Base-by-base conservation (phyloP, 2,329 filamentous ascomycete genomes). In the Ceratocystis variospora region DNA sequence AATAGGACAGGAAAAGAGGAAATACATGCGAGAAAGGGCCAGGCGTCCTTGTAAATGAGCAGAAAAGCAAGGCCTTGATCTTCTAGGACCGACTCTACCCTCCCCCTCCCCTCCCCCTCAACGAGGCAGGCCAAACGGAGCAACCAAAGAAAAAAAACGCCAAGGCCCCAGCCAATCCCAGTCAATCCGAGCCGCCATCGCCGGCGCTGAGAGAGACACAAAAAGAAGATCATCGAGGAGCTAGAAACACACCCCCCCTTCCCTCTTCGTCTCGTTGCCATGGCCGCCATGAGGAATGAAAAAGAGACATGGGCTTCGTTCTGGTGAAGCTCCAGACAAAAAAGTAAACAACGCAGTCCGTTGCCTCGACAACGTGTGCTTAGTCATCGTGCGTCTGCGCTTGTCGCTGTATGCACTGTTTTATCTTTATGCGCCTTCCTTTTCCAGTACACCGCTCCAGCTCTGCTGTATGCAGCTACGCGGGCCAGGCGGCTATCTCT, bases 161-260 rank as follows among this genome's bases (percentile, higher is more conserved):
- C 55, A 33, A 59, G 22, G 4, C 55, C 59, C 61, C 37, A 44
- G 15, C 61, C 37, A 44, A 44, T n/a, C 22, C 37, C 59, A 41
- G 46, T 46, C 37, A 41, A 15, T 41, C 37, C 37, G 61, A 62
- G 61, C 59, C 59, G 59, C 59, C 59, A 10, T 62, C 59, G 28
- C 59, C 37, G 44, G 59, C 7, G 33, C 41, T 37, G 28, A 19
- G n/a, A 19, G n/a, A 25, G 17, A 53, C 17, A 53, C 48, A 50
- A 2, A 19, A 19, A 50, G 17, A 50, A 25, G n/a, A 48, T n/a
- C 5, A 48, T n/a, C 7, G 5, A 48, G 1, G 8, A 22, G 17
- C 46, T 22, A 48, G 46, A 50, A 22, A 50, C 48, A 50, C 48
- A 19, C 48, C 17, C 48, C 48, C 41, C 48, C 48, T 50, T 19